These are phyloP conservation scores for Umbilicus rupestris DNA, from an alignment of 164 flowering plant genomes.

Conservation along the genomic window DNA sequence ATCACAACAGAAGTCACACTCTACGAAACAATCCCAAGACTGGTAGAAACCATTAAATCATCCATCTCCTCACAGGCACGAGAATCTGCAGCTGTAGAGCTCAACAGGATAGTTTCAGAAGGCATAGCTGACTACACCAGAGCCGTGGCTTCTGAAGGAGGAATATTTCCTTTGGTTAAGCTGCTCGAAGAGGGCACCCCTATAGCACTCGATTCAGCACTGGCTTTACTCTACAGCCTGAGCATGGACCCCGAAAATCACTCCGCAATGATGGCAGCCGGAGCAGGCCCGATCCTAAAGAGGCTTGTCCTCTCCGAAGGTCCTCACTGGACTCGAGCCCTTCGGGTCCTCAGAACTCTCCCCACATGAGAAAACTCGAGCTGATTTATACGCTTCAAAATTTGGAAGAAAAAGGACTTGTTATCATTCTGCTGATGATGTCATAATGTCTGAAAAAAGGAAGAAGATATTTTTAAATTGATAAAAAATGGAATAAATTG, in stretches of 20 bases:
- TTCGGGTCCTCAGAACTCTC: slow-evolving; percentile 51
- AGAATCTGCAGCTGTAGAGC: slow-evolving; percentile 66
- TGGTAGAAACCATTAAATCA: slow-evolving; percentile 48
- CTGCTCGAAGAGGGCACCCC: slow-evolving; percentile 51
- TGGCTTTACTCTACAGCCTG: slow-evolving; percentile 53
- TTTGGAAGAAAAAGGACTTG: background rate
- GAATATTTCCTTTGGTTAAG: slow-evolving; percentile 60
- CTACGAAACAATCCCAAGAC: slow-evolving; percentile 63
- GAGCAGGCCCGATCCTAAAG: slow-evolving; percentile 55
- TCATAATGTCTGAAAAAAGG: too few relatives aligned
- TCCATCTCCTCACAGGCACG: slow-evolving; percentile 38
- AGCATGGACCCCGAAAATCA: slow-evolving; percentile 83
- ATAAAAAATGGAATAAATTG: background rate
- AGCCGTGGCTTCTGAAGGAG: slow-evolving; percentile 52
- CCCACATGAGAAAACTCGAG: slow-evolving; percentile 31
- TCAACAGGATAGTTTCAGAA: slow-evolving; percentile 51
- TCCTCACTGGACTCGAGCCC: slow-evolving; percentile 62
- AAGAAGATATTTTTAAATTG: too few relatives aligned
- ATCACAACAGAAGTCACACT: slow-evolving; percentile 55
- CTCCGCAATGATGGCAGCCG: slow-evolving; percentile 58
- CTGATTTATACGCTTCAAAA: background rate
- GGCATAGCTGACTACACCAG: slow-evolving; percentile 47
- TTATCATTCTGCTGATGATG: background rate
- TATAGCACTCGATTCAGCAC: slow-evolving; percentile 49
- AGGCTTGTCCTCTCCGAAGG: slow-evolving; percentile 47